These are phyloP conservation scores for Ampelomyces quisqualis DNA, from an alignment of 2,329 filamentous ascomycete genomes.

Conservation along the genomic window DNA sequence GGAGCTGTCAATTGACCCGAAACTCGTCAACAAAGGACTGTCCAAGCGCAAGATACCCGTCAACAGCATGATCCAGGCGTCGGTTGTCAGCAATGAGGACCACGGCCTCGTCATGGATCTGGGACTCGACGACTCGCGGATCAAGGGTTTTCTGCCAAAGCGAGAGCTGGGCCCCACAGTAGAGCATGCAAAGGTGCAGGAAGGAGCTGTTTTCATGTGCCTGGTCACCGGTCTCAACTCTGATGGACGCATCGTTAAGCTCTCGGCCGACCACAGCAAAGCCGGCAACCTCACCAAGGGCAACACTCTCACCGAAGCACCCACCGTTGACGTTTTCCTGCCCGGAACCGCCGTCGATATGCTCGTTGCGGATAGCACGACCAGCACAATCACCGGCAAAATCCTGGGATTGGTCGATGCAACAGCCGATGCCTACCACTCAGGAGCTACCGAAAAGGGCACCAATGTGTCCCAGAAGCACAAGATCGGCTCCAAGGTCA, in stretches of 20 bases:
- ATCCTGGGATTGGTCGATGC: slow-evolving; percentile 89
- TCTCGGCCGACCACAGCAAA: slow-evolving; percentile 72
- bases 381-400: slow-evolving; percentile 80
- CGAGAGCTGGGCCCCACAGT: slow-evolving; percentile 72
- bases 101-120: slow-evolving; percentile 94
- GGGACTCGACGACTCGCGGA: slow-evolving; percentile 65
- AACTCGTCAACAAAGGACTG: slow-evolving; percentile 74
- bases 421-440: slow-evolving; percentile 88
- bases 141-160: slow-evolving; percentile 81
- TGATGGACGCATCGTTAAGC: slow-evolving; percentile 80
- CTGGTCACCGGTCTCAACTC: slow-evolving; percentile 72
- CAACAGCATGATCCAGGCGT: slow-evolving; percentile 80
- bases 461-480: slow-evolving; percentile 74
- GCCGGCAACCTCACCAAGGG: slow-evolving; percentile 67
- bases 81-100: slow-evolving; percentile 89
- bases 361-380: slow-evolving; percentile 72
- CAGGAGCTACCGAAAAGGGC: slow-evolving; percentile 69
- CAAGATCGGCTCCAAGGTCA: slow-evolving; percentile 80
- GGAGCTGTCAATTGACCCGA: slow-evolving; percentile 80
- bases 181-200: slow-evolving; percentile 68
- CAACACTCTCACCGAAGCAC: slow-evolving; percentile 70
- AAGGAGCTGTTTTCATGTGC: slow-evolving; percentile 83
- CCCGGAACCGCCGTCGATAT: slow-evolving; percentile 90
- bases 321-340: slow-evolving; percentile 84
- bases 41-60: slow-evolving; percentile 69